Evolutionary conservation across 148 eudicot species (phyloP).

Genomic region (Cornus suecica): DNA sequence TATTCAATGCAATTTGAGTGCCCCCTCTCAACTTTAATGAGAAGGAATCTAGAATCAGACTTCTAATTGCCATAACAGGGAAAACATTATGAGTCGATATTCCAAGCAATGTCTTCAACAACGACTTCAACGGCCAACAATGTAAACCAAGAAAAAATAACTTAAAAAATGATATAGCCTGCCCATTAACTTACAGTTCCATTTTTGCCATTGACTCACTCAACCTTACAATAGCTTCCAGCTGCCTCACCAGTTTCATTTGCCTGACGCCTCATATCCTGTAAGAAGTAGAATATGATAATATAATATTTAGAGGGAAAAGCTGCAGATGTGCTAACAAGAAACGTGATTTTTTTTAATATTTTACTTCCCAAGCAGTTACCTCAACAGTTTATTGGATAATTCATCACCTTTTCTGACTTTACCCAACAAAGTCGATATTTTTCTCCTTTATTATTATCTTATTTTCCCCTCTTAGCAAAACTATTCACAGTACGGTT

Average conservation of each 20-base stretch:
- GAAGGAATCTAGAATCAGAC: not conserved
- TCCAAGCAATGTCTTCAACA: no score
- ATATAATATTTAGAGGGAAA: not conserved
- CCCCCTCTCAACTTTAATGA: not conserved
- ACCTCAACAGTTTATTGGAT: not conserved
- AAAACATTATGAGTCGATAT: not conserved
- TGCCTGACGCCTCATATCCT: slow-evolving; percentile 94
- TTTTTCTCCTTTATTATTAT: no score
- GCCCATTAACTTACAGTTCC: slow-evolving; percentile 62
- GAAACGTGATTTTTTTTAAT: not conserved
- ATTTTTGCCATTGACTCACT: slow-evolving; percentile 95
- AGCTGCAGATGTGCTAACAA: not conserved
- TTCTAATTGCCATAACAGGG: not conserved
- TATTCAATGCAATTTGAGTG: not conserved
- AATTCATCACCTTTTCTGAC: not conserved
- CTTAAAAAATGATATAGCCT: not conserved
- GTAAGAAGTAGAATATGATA: slow-evolving; percentile 18
- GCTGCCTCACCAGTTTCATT: slow-evolving; percentile 93
- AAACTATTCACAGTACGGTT: not conserved
- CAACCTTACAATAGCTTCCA: slow-evolving; percentile 89
- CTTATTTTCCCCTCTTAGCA: not conserved
- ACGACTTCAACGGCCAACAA: not conserved
- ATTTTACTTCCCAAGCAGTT: not conserved
- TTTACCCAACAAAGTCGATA: not conserved
- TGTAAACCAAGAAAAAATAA: not conserved